Conservation (phyloP, 306 rosid genomes). For the Castanopsis chinensis region DNA sequence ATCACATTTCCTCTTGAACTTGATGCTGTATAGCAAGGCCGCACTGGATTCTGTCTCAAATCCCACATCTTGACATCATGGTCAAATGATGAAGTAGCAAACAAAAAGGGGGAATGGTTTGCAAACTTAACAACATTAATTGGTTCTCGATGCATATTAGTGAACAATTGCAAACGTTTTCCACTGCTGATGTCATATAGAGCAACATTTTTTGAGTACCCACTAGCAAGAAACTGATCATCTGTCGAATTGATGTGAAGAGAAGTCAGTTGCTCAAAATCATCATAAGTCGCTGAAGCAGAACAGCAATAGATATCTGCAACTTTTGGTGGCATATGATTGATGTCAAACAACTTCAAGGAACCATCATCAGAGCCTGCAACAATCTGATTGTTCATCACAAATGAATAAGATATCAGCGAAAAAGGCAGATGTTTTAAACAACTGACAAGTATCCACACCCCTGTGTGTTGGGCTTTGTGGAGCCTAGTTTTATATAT, state of each 20-base stretch:
- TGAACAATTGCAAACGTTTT: conserved; percentile 62
- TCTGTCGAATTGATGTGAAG: conserved; percentile 75
- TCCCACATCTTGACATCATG: conserved; percentile 89
- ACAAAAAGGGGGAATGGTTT: conserved; percentile 76
- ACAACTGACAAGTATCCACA: not conserved
- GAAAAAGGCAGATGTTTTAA: conserved; percentile 21
- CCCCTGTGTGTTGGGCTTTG: too few relatives aligned
- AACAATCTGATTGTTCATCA: conserved; percentile 56
- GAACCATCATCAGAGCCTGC: conserved; percentile 92
- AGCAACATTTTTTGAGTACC: conserved; percentile 81
- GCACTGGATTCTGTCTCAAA: conserved; percentile 73
- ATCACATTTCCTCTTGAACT: conserved; percentile 83
- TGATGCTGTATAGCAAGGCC: conserved; percentile 69
- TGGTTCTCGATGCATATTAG: conserved; percentile 76
- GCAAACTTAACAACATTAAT: conserved; percentile 81
- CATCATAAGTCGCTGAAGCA: conserved; percentile 56
- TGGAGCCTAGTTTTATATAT: too few relatives aligned
- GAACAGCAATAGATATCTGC: conserved; percentile 38
- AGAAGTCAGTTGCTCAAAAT: conserved; percentile 80
- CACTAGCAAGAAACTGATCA: conserved; percentile 81
- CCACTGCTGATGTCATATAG: conserved; percentile 73
- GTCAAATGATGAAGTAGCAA: conserved; percentile 83
- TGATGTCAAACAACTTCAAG: conserved; percentile 64
- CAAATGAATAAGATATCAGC: conserved; percentile 12
- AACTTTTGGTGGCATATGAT: conserved; percentile 33